A percentile compares a stretch with the other conserved stretches of the same genome.
Evolutionary conservation across 2,329 filamentous ascomycete species (phyloP).

Genomic region (Fusarium protoensiforme): DNA sequence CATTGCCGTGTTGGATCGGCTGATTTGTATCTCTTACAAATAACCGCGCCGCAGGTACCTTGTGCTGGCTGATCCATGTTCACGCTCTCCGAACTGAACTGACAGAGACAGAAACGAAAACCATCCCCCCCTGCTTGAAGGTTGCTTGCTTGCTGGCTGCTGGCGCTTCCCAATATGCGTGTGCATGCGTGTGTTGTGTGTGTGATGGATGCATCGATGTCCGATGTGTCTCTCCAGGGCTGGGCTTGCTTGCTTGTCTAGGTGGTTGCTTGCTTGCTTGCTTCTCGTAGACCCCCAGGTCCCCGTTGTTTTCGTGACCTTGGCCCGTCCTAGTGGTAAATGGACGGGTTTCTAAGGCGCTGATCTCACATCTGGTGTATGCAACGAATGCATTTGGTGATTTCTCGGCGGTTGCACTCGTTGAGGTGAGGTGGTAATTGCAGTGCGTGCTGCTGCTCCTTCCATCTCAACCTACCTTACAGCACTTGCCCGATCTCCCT

Average conservation of each 20-base stretch:
- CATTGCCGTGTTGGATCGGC: constrained; percentile 15
- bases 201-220: constrained; percentile 21
- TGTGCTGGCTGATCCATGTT: constrained; percentile 34
- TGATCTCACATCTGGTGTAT: constrained; percentile 38
- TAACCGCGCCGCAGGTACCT: constrained; percentile 23
- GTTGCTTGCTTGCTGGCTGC: constrained; percentile 13
- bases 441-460: constrained; percentile 13
- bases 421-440: constrained; percentile 3
- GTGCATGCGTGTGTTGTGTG: neutral
- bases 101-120: constrained; percentile 16
- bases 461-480: neutral
- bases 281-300: constrained; percentile 8
- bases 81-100: constrained; percentile 23
- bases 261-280: constrained; percentile 4
- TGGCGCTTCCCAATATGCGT: constrained; percentile 9
- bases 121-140: constrained; percentile 2
- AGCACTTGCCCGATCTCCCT: constrained; percentile 18
- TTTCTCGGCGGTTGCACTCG: constrained; percentile 30
- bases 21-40: constrained; percentile 27
- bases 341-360: constrained; percentile 23
- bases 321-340: constrained; percentile 16
- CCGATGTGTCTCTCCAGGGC: constrained; percentile 17
- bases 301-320: constrained; percentile 19
- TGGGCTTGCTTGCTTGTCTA: constrained; percentile 7
- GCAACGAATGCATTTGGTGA: constrained; percentile 21